phyloP scores from a whole-genome alignment of 306 rosid species.

The Cajanus cajan region DNA sequence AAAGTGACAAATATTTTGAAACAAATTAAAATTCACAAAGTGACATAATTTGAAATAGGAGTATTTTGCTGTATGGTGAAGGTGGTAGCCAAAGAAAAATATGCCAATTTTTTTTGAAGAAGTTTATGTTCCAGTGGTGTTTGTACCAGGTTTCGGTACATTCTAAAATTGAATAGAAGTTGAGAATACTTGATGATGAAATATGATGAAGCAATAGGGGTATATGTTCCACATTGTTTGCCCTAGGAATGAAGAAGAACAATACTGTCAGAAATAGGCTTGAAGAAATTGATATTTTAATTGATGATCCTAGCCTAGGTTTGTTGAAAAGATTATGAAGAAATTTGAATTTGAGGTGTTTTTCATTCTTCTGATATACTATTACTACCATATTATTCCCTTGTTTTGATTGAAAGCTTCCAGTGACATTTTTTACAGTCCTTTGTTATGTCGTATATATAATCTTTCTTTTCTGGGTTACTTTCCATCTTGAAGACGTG shows the following conservation, averaged over 20 bases:
- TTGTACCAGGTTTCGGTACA: background rate
- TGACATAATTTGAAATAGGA: background rate
- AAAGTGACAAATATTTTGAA: background rate
- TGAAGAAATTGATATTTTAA: background rate
- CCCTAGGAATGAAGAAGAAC: background rate
- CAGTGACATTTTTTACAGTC: conserved; percentile 6
- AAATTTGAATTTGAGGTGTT: conserved; percentile 16
- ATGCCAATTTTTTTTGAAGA: background rate
- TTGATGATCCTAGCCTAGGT: conserved; percentile 10
- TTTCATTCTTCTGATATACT: conserved; percentile 5
- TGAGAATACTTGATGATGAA: background rate
- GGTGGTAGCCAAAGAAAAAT: background rate
- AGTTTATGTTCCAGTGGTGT: background rate
- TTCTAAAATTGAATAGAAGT: background rate
- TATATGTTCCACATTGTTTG: background rate
- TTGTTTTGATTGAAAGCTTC: conserved; percentile 15
- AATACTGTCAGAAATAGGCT: background rate
- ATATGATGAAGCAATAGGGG: background rate
- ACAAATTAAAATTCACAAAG: background rate
- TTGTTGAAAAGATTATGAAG: conserved; percentile 15
- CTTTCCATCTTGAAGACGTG: conserved; percentile 68
- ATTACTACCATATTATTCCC: background rate
- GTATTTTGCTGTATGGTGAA: background rate
- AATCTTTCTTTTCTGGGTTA: conserved; percentile 30
- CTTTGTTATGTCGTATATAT: conserved; percentile 17